Evolutionary conservation across 2,329 filamentous ascomycete genomes (phyloP).

Genomic region (Tolypocladium paradoxum): DNA sequence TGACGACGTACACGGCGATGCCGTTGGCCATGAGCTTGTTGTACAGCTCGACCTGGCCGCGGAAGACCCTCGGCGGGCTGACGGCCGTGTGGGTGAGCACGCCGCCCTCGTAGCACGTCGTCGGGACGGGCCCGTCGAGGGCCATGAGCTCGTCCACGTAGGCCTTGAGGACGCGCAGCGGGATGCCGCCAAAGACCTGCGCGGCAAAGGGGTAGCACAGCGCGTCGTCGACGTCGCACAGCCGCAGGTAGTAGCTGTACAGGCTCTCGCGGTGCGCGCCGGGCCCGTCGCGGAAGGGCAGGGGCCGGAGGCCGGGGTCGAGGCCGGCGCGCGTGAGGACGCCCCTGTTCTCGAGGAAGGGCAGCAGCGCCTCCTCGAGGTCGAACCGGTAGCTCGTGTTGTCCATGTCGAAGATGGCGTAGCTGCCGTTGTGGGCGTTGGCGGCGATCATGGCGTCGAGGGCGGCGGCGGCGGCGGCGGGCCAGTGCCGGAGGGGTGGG

Average conservation of each 20-base stretch:
- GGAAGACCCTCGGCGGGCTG: conserved; percentile 24
- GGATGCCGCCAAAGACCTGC: conserved; percentile 29
- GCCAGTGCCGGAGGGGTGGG: conserved; percentile 21
- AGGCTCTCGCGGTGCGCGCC: conserved; percentile 27
- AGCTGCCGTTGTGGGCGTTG: conserved; percentile 26
- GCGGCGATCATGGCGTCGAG: conserved; percentile 25
- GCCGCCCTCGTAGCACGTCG: conserved; percentile 25
- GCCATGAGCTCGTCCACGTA: conserved; percentile 37
- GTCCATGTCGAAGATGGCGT: conserved; percentile 34
- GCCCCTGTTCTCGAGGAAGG: conserved; percentile 30
- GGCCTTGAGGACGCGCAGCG: conserved; percentile 32
- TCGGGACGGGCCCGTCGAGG: conserved; percentile 23
- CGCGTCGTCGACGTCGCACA: conserved; percentile 29
- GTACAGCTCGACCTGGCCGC: conserved; percentile 31
- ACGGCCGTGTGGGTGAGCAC: conserved; percentile 17
- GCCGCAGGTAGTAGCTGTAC: conserved; percentile 33
- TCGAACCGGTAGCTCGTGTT: conserved; percentile 32
- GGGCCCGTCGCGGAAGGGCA: conserved; percentile 29
- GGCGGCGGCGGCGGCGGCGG: conserved; percentile 19
- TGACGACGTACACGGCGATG: conserved; percentile 32
- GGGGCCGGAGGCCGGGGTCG: conserved; percentile 27
- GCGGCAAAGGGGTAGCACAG: conserved; percentile 33
- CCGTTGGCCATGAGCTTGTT: conserved; percentile 30
- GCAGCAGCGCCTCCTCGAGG: conserved; percentile 31
- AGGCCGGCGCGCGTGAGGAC: conserved; percentile 28